Base-by-base conservation (phyloP, 495 filamentous ascomycete species). In the Aspergillus ostianus region DNA sequence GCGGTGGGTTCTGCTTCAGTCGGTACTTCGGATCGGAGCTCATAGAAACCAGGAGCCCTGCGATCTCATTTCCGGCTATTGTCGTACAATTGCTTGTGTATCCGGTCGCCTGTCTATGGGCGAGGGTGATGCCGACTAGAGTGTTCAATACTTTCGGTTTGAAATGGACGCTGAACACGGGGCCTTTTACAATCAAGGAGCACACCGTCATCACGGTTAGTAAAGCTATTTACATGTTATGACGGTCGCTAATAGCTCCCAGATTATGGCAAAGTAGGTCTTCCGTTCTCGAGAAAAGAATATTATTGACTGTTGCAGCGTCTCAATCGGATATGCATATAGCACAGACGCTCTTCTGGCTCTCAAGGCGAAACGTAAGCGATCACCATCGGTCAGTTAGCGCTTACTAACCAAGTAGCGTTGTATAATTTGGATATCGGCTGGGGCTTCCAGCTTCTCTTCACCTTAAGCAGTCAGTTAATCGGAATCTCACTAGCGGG, bases 1-100 rank as follows among this genome's bases (percentile, higher is more conserved):
- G 67, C 83, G 87, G 36, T 41, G 4, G 6, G 36, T 41, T 41
- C 36, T 41, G 3, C 12, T 15, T 15, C 36, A 4, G 13, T 15
- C 2, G 1, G 4, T 4, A 12, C 2, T 15, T 13, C 36, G 13
- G 29, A 12, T 6, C 30, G 3, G 30, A 32, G 6, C 36, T 41
- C 2, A 41, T 17, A 13, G 13, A 10, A 8, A 15, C 9, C 12
- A 41, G 36, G 36, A 41, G 36, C 10, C 36, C 36, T 41, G 36
- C 36, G 1, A 41, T 41, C 13, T 41, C 36, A 4, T 41, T 41
- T 41, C 36, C 36, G 10, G 36, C 36, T 4, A 41, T 41, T 41
- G 36, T 41, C 10, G 36, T 41, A 10, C 36, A 41, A 41, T 41
- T 41, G 36, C 36, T 41, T 4, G 36, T 41, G 13, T 41, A 41